phyloP scores from a whole-genome alignment of 768 basidiomycete genomes.

The Tephrocybe rancida region DNA sequence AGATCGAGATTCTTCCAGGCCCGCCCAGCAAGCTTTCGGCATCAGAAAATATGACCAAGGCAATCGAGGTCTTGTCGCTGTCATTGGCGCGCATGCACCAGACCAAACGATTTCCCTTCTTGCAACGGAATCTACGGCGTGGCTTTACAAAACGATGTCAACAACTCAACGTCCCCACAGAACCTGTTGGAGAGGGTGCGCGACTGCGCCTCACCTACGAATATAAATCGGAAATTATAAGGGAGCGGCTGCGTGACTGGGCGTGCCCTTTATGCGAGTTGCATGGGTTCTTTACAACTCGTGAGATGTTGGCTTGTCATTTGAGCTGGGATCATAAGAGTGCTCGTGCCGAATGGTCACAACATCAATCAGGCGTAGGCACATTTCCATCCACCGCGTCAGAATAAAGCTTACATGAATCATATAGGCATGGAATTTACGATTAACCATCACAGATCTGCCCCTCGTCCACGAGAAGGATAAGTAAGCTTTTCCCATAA shows the following conservation, averaged over 20 bases:
- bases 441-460: not conserved
- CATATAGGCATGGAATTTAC: conserved; percentile 15
- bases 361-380: conserved; percentile 20
- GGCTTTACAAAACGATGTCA: conserved; percentile 51
- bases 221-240: conserved; percentile 26
- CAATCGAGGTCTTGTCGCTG: conserved; percentile 33
- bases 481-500: not conserved
- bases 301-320: conserved; percentile 48
- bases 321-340: conserved; percentile 49
- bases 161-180: conserved; percentile 34
- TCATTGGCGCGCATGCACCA: conserved; percentile 37
- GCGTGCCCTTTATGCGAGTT: conserved; percentile 59
- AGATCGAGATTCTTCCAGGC: conserved; percentile 19
- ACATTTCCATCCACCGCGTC: too few species aligned
- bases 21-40: conserved; percentile 3
- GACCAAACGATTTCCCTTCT: conserved; percentile 52
- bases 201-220: conserved; percentile 12
- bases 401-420: too few species aligned
- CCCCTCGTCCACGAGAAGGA: not conserved
- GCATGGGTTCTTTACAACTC: conserved; percentile 42
- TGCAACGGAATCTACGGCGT: conserved; percentile 49
- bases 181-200: conserved; percentile 10
- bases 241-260: conserved; percentile 36
- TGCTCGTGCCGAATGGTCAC: conserved; percentile 40
- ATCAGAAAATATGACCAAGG: conserved; percentile 29